Conservation (phyloP, 2,329 filamentous ascomycete genomes). For the Metarhizium rileyi region DNA sequence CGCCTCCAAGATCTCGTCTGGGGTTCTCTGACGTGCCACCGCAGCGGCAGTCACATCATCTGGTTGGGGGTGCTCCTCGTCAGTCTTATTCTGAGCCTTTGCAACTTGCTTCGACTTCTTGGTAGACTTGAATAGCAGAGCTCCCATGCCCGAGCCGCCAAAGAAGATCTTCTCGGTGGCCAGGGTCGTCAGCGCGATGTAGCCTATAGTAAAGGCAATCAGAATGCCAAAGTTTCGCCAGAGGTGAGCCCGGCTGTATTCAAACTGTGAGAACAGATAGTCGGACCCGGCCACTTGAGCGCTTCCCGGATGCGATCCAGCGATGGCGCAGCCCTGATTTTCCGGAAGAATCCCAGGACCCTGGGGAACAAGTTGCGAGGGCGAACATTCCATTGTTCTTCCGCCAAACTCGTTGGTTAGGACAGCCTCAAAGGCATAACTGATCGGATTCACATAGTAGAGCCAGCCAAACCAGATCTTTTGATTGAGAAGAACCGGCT, state of each 20-base stretch:
- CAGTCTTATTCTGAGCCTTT: conserved; percentile 3
- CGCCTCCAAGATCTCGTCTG: conserved; percentile 30
- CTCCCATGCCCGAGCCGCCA: conserved; percentile 51
- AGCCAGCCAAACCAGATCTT: conserved; percentile 57
- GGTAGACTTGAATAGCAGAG: conserved; percentile 54
- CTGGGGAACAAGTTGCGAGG: conserved; percentile 35
- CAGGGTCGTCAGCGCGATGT: conserved; percentile 59
- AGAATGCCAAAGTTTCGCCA: conserved; percentile 69
- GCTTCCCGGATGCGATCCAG: conserved; percentile 37
- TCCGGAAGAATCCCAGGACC: conserved; percentile 28
- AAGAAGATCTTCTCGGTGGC: conserved; percentile 60
- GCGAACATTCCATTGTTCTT: conserved; percentile 35
- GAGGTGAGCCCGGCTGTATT: conserved; percentile 44
- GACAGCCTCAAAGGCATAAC: conserved; percentile 56
- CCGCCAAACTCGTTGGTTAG: conserved; percentile 57
- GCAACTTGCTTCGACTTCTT: conserved; percentile 9
- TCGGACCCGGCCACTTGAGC: conserved; percentile 39
- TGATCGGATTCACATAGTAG: conserved; percentile 54
- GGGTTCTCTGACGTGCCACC: conserved; percentile 2
- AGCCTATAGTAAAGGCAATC: conserved; percentile 62
- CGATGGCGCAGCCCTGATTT: conserved; percentile 40
- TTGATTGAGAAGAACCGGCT: conserved; percentile 45
- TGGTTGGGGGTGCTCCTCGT: conserved; percentile 11
- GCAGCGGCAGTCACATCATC: background rate
- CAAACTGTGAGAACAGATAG: conserved; percentile 40